Evolutionary conservation across 129 eudicot species (phyloP).

Genomic region (Lonicera japonica): DNA sequence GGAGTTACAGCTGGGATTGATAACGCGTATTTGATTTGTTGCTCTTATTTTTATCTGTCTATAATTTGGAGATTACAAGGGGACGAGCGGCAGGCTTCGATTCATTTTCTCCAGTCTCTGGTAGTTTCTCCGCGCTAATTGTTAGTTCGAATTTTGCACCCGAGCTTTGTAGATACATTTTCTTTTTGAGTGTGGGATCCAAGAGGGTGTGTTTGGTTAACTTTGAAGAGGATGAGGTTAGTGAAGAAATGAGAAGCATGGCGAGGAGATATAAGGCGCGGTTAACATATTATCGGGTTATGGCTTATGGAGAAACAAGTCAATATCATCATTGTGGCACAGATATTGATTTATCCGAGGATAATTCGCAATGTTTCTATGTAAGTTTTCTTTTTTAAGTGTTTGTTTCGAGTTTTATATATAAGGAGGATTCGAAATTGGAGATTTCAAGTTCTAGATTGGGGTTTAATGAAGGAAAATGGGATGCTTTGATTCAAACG

Average conservation of each 20-base stretch:
- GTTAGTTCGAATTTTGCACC: constrained; percentile 48
- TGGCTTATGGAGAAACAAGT: constrained; percentile 46
- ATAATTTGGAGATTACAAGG: constrained; percentile 36
- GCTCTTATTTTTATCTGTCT: constrained; percentile 57
- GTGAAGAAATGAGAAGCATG: constrained; percentile 41
- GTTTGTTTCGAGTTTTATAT: too few relatives aligned
- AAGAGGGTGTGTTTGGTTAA: constrained; percentile 3
- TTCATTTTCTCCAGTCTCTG: constrained; percentile 70
- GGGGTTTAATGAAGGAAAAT: too few relatives aligned
- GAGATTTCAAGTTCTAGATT: too few relatives aligned
- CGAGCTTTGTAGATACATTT: constrained; percentile 32
- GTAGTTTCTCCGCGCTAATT: constrained; percentile 40
- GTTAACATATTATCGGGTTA: constrained; percentile 66
- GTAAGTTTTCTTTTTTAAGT: constrained; percentile 22
- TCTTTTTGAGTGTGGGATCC: constrained; percentile 17
- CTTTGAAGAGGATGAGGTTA: constrained; percentile 21
- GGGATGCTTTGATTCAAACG: too few relatives aligned
- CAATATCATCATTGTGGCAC: constrained; percentile 12
- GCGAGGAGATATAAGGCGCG: constrained; percentile 63
- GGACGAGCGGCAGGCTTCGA: constrained; percentile 60
- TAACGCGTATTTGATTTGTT: constrained; percentile 39
- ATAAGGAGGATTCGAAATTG: too few relatives aligned
- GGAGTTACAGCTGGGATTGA: constrained; percentile 51
- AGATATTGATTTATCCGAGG: constrained; percentile 16
- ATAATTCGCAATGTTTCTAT: constrained; percentile 18